Evolutionary conservation across 164 flowering plant species (phyloP), one percentile per base, ranked within the genome.

Genomic region (Vitis cinerea): DNA sequence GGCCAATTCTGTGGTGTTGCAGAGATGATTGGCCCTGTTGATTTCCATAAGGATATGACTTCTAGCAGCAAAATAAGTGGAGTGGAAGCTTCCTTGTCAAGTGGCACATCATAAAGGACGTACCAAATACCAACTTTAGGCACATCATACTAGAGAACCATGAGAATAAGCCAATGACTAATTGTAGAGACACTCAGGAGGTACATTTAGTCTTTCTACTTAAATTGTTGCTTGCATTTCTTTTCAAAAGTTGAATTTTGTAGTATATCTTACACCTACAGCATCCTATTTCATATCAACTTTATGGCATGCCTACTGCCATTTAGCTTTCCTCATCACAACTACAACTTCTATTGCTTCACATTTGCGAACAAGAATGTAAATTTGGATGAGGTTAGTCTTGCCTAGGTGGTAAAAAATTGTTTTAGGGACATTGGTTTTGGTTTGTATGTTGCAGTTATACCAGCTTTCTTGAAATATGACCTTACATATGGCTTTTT

Each of bases 41-140:
- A 92, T 63, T 92, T 92, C 67, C 68, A 82, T 48, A 88, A 80
- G 64, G 92, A 94, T 65, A 90, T 90, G 97, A 92, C 66, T 92
- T 92, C 67, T 94, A 97, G 97, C 97, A 92, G 84, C 98, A 90
- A 80, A 97, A 94, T 71, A 92, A 92, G 77, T 94, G 97, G 98
- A 87, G 78, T 74, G 98, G 97, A 15, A 84, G 90, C 81, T 92
- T 94, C 72, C 90, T 91, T 51, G 97, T 94, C 44, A 90, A 90
- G 82, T 94, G 98, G 97, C 94, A 90, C 71, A 76, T 92, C 19
- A 80, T 92, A 49, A 94, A 92, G 75, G 98, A 94, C 80, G 89
- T 90, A 12, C 90, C 97, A 31, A 94, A 94, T 68, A 66, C 83
- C 62, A 74, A 67, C 50, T 84, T 94, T 57, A 79, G 97, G 72